These are phyloP conservation scores for Kwoniella pini DNA, from an alignment of 768 basidiomycete genomes.

Conservation along the genomic window DNA sequence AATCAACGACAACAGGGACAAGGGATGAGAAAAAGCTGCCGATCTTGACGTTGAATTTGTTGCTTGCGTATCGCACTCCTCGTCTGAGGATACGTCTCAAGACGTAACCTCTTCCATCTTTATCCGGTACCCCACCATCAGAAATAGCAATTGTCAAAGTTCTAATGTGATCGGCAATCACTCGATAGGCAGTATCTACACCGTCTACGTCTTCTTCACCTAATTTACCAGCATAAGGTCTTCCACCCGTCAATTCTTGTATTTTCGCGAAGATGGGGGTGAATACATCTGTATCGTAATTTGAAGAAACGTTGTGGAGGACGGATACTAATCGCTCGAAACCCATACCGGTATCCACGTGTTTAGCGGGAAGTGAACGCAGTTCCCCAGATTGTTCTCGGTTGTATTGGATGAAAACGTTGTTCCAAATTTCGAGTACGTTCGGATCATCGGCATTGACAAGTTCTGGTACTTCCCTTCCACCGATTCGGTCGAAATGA, in stretches of 20 bases:
- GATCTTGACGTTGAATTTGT: conserved; percentile 88
- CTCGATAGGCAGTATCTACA: conserved; percentile 95
- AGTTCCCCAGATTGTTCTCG: conserved; percentile 86
- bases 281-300: conserved; percentile 98
- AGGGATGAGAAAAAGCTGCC: conserved; percentile 93
- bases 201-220: conserved; percentile 94
- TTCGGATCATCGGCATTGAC: conserved; percentile 97
- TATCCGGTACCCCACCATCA: conserved; percentile 94
- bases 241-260: conserved; percentile 81
- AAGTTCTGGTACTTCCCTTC: conserved; percentile 85
- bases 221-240: conserved; percentile 85
- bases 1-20: conserved; percentile 82
- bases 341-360: conserved; percentile 99
- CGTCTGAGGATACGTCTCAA: conserved; percentile 86
- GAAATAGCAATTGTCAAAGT: conserved; percentile 94
- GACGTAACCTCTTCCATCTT: conserved; percentile 97
- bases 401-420: conserved; percentile 99
- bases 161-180: conserved; percentile 92
- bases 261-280: conserved; percentile 82
- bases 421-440: conserved; percentile 95
- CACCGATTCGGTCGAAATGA: conserved; percentile 96
- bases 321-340: conserved; percentile 96
- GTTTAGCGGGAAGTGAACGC: conserved; percentile 78
- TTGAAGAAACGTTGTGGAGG: conserved; percentile 85
- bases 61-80: conserved; percentile 92